Evolutionary conservation across 2,329 filamentous ascomycete genomes (phyloP).

Genomic region (Penicillium expansum): DNA sequence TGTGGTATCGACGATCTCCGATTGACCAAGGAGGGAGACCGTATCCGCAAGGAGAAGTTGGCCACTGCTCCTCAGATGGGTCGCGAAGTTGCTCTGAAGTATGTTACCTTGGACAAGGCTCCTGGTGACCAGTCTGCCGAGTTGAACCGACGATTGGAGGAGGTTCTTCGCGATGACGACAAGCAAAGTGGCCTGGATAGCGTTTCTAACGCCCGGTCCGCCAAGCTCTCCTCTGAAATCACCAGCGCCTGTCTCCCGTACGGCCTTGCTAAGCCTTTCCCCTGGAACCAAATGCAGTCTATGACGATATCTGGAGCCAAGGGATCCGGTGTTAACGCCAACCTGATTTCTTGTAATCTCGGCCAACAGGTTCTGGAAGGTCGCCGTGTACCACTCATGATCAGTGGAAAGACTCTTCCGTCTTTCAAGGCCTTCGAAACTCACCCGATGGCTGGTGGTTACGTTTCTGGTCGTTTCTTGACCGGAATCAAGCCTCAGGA

Average conservation of each 20-base stretch:
- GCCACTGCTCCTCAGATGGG: slow-evolving; percentile 67
- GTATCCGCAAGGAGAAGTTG: slow-evolving; percentile 65
- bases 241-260: slow-evolving; percentile 75
- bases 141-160: slow-evolving; percentile 75
- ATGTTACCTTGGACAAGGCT: slow-evolving; percentile 74
- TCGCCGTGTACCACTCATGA: slow-evolving; percentile 91
- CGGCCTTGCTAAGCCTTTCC: slow-evolving; percentile 86
- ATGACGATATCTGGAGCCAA: slow-evolving; percentile 98
- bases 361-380: slow-evolving; percentile 96
- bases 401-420: slow-evolving; percentile 92
- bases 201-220: slow-evolving; percentile 71
- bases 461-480: slow-evolving; percentile 93
- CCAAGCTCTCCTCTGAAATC: slow-evolving; percentile 71
- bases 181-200: slow-evolving; percentile 91
- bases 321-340: slow-evolving; percentile 88
- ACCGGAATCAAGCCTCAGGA: slow-evolving; percentile 96
- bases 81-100: slow-evolving; percentile 76
- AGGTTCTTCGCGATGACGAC: slow-evolving; percentile 82
- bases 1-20: slow-evolving; percentile 96
- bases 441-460: slow-evolving; percentile 83
- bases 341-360: slow-evolving; percentile 94
- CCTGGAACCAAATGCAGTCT: slow-evolving; percentile 96
- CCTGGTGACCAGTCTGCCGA: slow-evolving; percentile 66
- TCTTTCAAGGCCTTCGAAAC: slow-evolving; percentile 94
- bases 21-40: slow-evolving; percentile 77